Evolutionary conservation across 306 rosid genomes (phyloP), one percentile per base, ranked within the genome.

Genomic region (Geum urbanum): DNA sequence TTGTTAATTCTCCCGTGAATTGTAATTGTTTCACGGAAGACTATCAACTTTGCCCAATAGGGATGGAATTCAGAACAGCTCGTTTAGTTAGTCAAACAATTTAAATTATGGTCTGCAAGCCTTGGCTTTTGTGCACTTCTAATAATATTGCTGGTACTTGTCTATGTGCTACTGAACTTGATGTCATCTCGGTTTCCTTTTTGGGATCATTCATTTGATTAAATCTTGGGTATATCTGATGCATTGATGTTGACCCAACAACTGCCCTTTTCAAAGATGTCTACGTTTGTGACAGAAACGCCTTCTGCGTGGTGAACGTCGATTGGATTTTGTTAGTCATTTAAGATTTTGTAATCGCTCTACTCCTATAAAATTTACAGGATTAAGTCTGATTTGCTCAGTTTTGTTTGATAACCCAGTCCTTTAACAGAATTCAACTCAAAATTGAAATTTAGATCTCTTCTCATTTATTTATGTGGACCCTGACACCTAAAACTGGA

Each of bases 381-480:
- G 19, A 43, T 43, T 70, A 22, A 22, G 12, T 55, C 16, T 47
- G 24, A 24, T 15, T 37, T 24, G 41, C 56, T 66, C 55, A 64
- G 14, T 45, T 20, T 53, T 54, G 24, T 20, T 44, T 4, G 52
- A 54, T 69, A 41, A 40, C 24, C 43, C n/a, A 15, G 2, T 11
- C 43, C 64, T 20, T 54, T 0, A 0, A 43, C 19, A 69, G 12
- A 54, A 3, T 6, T 11, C 35, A 54, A 53, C 12, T 55, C 27
- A 15, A 69, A 53, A 41, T 19, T 52, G 74, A 70, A 45, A 8
- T 70, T 22, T 24, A 12, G 53, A n/a, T 70, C 39, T 70, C 13
- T 44, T 24, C 45, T 44, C 65, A 46, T 43, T 24, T 70, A 57
- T 24, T 9, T 9, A 15, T 14, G 45, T 44, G 43, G 65, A 43